Conservation (phyloP, 305 asterid species). For the Solanum chacoense region DNA sequence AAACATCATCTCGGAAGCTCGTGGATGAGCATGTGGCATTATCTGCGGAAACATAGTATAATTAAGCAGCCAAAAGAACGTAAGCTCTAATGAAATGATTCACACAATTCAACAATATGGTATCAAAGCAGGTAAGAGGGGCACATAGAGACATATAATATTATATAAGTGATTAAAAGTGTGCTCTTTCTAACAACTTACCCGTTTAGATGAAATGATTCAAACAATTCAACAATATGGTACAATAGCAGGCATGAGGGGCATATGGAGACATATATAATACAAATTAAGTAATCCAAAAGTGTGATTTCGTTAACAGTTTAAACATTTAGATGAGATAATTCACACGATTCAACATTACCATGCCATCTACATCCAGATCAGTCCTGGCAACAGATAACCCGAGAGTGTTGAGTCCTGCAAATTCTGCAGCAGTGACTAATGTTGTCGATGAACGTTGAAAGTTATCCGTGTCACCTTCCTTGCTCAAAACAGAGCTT, state of each 20-base stretch:
- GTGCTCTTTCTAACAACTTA: neutral
- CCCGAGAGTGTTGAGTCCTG: constrained; percentile 72
- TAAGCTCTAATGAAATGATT: neutral
- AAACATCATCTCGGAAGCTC: constrained; percentile 66
- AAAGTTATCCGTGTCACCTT: constrained; percentile 42
- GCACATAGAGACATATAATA: neutral
- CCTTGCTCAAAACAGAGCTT: constrained; percentile 25
- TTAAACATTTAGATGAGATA: constrained; percentile 6
- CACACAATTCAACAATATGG: neutral
- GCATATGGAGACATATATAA: neutral
- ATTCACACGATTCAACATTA: constrained; percentile 7
- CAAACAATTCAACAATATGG: neutral
- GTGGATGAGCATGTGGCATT: constrained; percentile 44
- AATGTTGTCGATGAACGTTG: constrained; percentile 28
- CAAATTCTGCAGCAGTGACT: constrained; percentile 48
- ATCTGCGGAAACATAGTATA: neutral
- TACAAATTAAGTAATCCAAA: neutral
- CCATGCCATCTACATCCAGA: constrained; percentile 53
- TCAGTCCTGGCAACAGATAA: constrained; percentile 54
- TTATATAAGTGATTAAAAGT: neutral
- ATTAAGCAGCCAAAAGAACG: neutral
- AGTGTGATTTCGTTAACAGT: neutral
- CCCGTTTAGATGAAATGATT: neutral
- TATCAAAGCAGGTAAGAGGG: neutral
- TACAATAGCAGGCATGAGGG: neutral